These are phyloP conservation scores for Taphrina deformans DNA, from an alignment of 1,139 yeast genomes.

Conservation along the genomic window DNA sequence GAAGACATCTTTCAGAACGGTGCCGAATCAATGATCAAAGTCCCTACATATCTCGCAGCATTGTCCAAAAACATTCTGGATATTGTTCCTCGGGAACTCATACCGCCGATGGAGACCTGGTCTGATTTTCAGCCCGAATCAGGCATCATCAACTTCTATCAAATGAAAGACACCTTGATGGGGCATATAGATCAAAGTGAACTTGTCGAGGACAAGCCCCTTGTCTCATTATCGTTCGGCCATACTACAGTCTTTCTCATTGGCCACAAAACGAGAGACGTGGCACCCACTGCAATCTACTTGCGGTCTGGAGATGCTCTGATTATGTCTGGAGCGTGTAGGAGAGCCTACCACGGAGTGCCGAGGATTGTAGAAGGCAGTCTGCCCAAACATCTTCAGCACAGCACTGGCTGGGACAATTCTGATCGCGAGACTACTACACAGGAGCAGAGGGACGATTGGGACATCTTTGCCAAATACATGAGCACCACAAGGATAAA, in stretches of 20 bases:
- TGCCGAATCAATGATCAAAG: slow-evolving; percentile 40
- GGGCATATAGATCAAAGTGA: slow-evolving; percentile 54
- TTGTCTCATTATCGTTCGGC: slow-evolving; percentile 37
- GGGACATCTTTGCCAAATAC: slow-evolving; percentile 44
- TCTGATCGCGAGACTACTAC: background rate
- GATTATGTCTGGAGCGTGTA: slow-evolving; percentile 49
- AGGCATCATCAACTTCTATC: slow-evolving; percentile 51
- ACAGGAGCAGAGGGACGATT: slow-evolving; percentile 24
- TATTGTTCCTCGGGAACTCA: slow-evolving; percentile 40
- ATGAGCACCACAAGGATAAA: slow-evolving; percentile 47
- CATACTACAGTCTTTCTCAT: slow-evolving; percentile 31
- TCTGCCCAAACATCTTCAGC: slow-evolving; percentile 44
- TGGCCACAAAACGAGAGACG: slow-evolving; percentile 33
- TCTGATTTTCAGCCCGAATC: slow-evolving; percentile 45
- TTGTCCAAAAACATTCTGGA: slow-evolving; percentile 45
- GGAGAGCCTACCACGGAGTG: slow-evolving; percentile 51
- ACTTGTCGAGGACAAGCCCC: slow-evolving; percentile 36
- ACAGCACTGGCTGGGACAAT: slow-evolving; percentile 25
- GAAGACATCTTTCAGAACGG: slow-evolving; percentile 41
- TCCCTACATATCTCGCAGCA: slow-evolving; percentile 45
- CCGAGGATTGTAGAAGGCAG: slow-evolving; percentile 47
- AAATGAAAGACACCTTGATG: slow-evolving; percentile 50
- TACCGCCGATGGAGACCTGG: slow-evolving; percentile 40
- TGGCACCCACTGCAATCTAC: slow-evolving; percentile 44
- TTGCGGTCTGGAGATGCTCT: slow-evolving; percentile 49